Percentiles rank a stretch among this genome's conserved stretches.
phyloP scores from a whole-genome alignment of 2,329 filamentous ascomycete species.

The Apiospora pterosperma region DNA sequence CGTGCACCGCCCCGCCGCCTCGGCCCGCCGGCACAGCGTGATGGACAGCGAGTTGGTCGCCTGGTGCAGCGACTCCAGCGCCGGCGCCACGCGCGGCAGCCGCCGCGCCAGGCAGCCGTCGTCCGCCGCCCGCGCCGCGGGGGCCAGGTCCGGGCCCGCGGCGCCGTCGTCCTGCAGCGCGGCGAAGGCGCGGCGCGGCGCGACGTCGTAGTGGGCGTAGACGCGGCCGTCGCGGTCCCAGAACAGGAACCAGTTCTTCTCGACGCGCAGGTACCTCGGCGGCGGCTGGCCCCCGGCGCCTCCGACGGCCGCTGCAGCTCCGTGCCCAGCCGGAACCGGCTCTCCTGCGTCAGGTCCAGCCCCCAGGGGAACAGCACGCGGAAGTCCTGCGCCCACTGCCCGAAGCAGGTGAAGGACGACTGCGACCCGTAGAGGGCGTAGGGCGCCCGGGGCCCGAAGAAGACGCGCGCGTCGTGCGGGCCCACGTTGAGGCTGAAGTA shows the following conservation, averaged over 20 bases:
- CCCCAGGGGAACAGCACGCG: conserved; percentile 44
- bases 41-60: conserved; percentile 56
- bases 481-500: conserved; percentile 44
- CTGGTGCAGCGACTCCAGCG: conserved; percentile 51
- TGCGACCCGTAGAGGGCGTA: conserved; percentile 55
- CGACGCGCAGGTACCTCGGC: conserved; percentile 26
- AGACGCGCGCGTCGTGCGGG: conserved; percentile 56
- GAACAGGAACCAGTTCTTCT: conserved; percentile 64
- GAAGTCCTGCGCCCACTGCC: conserved; percentile 54
- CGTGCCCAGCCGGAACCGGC: conserved; percentile 37
- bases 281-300: background rate
- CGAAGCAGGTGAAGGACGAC: conserved; percentile 51
- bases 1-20: conserved; percentile 40
- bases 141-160: conserved; percentile 11
- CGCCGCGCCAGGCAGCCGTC: conserved; percentile 41
- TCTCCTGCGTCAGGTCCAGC: conserved; percentile 9
- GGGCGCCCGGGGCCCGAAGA: conserved; percentile 48
- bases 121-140: conserved; percentile 28
- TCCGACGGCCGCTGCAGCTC: conserved; percentile 48
- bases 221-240: conserved; percentile 46
- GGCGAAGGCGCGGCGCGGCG: conserved; percentile 47
- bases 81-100: conserved; percentile 34
- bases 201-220: conserved; percentile 52
- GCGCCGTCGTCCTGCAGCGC: conserved; percentile 40
- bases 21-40: conserved; percentile 48